Evolutionary conservation across 192 early-diverging fungal species (phyloP).

Genomic region (Chytriomyces sp.): DNA sequence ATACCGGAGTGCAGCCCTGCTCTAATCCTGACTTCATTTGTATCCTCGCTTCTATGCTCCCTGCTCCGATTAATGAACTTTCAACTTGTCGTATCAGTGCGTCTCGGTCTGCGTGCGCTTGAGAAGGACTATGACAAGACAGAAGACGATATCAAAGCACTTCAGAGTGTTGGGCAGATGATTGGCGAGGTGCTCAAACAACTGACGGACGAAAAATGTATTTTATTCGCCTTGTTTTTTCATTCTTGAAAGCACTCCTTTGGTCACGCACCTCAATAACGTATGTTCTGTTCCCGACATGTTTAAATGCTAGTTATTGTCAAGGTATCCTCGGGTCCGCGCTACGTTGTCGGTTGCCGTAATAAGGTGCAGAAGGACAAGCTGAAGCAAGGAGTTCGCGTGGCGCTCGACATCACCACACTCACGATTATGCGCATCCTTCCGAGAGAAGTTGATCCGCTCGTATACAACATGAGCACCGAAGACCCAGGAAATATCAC

Average conservation of each 20-base stretch:
- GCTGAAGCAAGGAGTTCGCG: conserved; percentile 94
- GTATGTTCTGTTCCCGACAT: conserved; percentile 10
- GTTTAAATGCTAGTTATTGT: conserved; percentile 78
- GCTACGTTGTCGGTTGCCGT: conserved; percentile 97
- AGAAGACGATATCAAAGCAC: conserved; percentile 96
- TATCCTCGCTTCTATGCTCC: background rate
- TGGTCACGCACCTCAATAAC: background rate
- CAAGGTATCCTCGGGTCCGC: conserved; percentile 93
- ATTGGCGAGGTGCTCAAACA: conserved; percentile 98
- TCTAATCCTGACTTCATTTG: background rate
- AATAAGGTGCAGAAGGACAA: conserved; percentile 94
- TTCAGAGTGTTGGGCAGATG: conserved; percentile 99
- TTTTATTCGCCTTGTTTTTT: conserved; percentile 34
- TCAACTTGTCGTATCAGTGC: conserved; percentile 61
- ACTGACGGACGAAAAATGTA: conserved; percentile 94
- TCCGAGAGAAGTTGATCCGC: conserved; percentile 97
- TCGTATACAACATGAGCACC: conserved; percentile 99
- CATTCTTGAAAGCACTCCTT: background rate
- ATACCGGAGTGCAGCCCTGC: background rate
- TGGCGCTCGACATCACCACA: conserved; percentile 99
- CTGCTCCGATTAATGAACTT: conserved; percentile 1
- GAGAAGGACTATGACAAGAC: conserved; percentile 94
- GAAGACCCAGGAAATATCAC: conserved; percentile 94
- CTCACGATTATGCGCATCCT: conserved; percentile 99
- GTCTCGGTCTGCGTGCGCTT: conserved; percentile 80